A percentile compares a stretch with the other conserved stretches of the same genome.
Evolutionary conservation across 441 rosid genomes (phyloP).

Genomic region (Eugenia klotzschiana): DNA sequence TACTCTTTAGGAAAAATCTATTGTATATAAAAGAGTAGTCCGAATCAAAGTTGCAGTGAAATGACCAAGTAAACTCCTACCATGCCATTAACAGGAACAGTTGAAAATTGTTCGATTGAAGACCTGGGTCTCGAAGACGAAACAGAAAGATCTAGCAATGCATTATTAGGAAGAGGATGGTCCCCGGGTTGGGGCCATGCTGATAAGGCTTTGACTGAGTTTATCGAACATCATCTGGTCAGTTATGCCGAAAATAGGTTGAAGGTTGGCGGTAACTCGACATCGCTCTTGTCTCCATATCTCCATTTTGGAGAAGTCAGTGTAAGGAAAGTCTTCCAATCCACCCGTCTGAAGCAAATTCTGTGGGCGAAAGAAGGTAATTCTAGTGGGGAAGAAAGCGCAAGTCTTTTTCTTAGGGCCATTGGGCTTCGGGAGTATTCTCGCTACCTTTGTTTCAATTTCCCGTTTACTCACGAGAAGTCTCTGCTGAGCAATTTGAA

Average conservation of each 20-base stretch:
- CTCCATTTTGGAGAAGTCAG: slow-evolving; percentile 86
- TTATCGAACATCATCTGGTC: slow-evolving; percentile 43
- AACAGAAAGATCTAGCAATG: slow-evolving; percentile 69
- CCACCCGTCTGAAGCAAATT: slow-evolving; percentile 49
- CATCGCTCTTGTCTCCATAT: slow-evolving; percentile 70
- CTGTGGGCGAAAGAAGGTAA: slow-evolving; percentile 58
- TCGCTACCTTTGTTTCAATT: slow-evolving; percentile 84
- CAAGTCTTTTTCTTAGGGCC: slow-evolving; percentile 50
- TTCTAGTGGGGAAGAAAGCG: slow-evolving; percentile 43
- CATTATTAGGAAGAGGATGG: slow-evolving; percentile 74
- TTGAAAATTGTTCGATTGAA: slow-evolving; percentile 46
- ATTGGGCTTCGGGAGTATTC: slow-evolving; percentile 79
- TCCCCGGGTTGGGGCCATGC: slow-evolving; percentile 85
- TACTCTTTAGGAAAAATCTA: not conserved
- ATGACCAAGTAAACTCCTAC: not conserved
- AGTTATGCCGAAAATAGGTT: slow-evolving; percentile 39
- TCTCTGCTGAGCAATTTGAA: slow-evolving; percentile 50
- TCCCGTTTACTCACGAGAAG: slow-evolving; percentile 74
- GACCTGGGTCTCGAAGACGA: slow-evolving; percentile 72
- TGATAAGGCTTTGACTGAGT: slow-evolving; percentile 49
- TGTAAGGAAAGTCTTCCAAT: slow-evolving; percentile 56
- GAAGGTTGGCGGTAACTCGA: slow-evolving; percentile 43
- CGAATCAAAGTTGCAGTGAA: not conserved
- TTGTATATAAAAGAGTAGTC: not conserved
- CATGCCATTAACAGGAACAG: slow-evolving; percentile 23